These are phyloP conservation scores for Coemansia sp. DNA, from an alignment of 192 early-diverging fungal species.

Conservation along the genomic window DNA sequence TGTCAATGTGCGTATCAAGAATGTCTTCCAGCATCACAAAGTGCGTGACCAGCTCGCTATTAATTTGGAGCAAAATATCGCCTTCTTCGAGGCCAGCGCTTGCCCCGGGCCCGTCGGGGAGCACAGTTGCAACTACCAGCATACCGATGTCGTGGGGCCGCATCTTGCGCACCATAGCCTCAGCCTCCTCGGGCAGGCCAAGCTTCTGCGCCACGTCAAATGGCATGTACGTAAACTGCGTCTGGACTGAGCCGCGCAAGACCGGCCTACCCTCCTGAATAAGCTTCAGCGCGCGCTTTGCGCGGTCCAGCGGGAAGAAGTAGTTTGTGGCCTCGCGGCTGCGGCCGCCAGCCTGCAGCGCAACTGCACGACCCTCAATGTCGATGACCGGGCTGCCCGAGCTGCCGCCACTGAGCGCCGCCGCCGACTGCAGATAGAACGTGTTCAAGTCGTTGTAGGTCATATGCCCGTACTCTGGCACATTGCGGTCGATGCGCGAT, in stretches of 20 bases:
- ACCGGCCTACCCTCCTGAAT: slow-evolving; percentile 57
- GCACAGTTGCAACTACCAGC: slow-evolving; percentile 58
- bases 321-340: slow-evolving; percentile 66
- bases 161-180: slow-evolving; percentile 57
- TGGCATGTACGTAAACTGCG: slow-evolving; percentile 62
- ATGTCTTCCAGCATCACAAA: slow-evolving; percentile 65
- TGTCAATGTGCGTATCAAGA: slow-evolving; percentile 60
- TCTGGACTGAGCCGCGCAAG: slow-evolving; percentile 73
- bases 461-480: slow-evolving; percentile 63
- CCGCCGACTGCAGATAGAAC: slow-evolving; percentile 75
- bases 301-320: slow-evolving; percentile 73
- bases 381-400: slow-evolving; percentile 76
- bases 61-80: slow-evolving; percentile 67
- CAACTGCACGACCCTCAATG: slow-evolving; percentile 71
- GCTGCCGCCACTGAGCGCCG: slow-evolving; percentile 70
- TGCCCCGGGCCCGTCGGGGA: slow-evolving; percentile 69
- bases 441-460: slow-evolving; percentile 80
- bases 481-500: slow-evolving; percentile 69
- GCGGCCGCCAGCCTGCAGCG: slow-evolving; percentile 66
- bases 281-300: slow-evolving; percentile 59
- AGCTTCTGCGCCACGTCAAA: slow-evolving; percentile 71
- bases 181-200: slow-evolving; percentile 63
- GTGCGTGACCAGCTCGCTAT: slow-evolving; percentile 62
- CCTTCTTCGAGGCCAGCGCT: slow-evolving; percentile 57
- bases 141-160: slow-evolving; percentile 69